Evolutionary conservation across 306 rosid genomes (phyloP), one percentile per base, ranked within the genome.

Genomic region (Mucuna pruriens): DNA sequence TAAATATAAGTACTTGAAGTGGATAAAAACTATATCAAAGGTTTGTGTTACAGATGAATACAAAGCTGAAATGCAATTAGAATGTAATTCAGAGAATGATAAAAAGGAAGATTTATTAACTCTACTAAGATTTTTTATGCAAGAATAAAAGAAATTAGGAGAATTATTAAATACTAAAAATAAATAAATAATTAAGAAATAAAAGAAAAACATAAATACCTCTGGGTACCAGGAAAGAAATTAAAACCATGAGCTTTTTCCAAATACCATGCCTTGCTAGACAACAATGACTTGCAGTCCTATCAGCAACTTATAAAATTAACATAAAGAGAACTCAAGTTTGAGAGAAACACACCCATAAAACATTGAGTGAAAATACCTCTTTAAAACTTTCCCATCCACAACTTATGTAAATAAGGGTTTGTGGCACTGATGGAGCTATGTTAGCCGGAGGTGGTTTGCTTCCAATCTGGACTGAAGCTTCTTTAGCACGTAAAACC

Each of bases 301-400:
- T 92, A 87, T 83, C 58, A 72, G 65, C 74, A 83, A 62, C 72
- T 55, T 72, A 39, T 33, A 63, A 60, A 67, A 64, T 45, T 69
- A 65, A 78, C 33, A 54, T 75, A 57, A 25, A 22, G 52, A 49
- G 20, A 78, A 68, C 31, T 84, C 54, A 80, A 71, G 67, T 76
- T 58, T 33, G 49, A 82, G 64, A 65, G 48, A 63, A 65, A 25
- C 55, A 80, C 70, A 78, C 10, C 55, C 20, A 62, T 33, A 54
- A 51, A 77, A 36, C 20, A 69, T n/a, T 40, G 52, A 19, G 15
- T 48, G 31, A 10, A 83, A 63, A 60, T 88, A 95, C 99, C 98
- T 95, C 92, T 87, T 93, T 95, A 89, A 95, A 95, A 85, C 97
- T 95, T 89, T 95, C 97, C 99, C 99, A 95, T 80, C 99, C 99